phyloP scores from a whole-genome alignment of 2,329 filamentous ascomycete species.

The Neurospora sp. region DNA sequence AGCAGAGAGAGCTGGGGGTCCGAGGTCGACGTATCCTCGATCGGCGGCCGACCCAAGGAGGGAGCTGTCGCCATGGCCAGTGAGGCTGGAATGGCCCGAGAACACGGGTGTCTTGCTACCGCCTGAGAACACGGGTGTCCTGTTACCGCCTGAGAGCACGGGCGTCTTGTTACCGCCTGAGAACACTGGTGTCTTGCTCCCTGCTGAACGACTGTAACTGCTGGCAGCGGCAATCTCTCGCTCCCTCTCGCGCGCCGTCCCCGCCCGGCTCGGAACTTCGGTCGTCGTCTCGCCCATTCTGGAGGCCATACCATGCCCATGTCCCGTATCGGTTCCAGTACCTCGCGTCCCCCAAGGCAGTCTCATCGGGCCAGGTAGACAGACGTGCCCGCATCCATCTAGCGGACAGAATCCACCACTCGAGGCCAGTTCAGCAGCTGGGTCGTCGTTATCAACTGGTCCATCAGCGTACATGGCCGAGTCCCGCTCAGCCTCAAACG shows the following conservation, averaged over 20 bases:
- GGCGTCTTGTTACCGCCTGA: background rate
- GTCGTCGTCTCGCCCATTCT: constrained; percentile 9
- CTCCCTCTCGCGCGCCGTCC: constrained; percentile 1
- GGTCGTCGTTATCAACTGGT: constrained; percentile 11
- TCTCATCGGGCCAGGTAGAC: constrained; percentile 44
- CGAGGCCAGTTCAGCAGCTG: constrained; percentile 23
- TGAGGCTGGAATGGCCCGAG: background rate
- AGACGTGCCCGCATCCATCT: constrained; percentile 57
- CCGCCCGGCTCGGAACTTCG: constrained; percentile 8
- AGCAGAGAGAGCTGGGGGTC: background rate
- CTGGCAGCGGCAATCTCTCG: background rate
- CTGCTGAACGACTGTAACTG: background rate
- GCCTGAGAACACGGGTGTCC: background rate
- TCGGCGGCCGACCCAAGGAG: background rate
- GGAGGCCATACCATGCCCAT: background rate
- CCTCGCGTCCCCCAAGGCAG: constrained; percentile 32
- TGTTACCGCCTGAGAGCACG: background rate
- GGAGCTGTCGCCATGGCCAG: background rate
- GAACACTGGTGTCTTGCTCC: background rate
- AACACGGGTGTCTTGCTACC: background rate
- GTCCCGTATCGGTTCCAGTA: constrained; percentile 27
- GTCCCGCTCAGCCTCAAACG: constrained; percentile 17
- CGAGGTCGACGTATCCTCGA: constrained; percentile 1
- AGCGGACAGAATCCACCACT: constrained; percentile 52
- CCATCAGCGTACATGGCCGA: background rate